A percentile compares a stretch with the other conserved stretches of the same genome.
phyloP scores from a whole-genome alignment of 2,329 filamentous ascomycete genomes.

The Calonectria ilicicola region DNA sequence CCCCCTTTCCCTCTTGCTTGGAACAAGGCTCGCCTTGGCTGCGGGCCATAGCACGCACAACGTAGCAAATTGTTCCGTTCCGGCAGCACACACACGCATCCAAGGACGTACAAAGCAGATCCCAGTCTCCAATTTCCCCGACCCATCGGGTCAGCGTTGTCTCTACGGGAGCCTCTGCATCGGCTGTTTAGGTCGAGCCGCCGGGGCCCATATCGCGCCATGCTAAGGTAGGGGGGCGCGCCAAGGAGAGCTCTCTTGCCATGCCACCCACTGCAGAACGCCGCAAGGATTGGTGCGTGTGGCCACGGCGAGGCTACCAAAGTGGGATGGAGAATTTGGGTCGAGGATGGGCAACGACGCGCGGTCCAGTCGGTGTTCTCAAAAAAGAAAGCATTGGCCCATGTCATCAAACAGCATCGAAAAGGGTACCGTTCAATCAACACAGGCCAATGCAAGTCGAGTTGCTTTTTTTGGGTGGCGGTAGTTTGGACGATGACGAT shows the following conservation, averaged over 20 bases:
- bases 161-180: slow-evolving; percentile 1
- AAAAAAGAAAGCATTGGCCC: not conserved
- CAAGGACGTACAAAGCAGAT: slow-evolving; percentile 1
- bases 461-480: not conserved
- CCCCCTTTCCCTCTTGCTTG: not conserved
- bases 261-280: not conserved
- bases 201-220: slow-evolving; percentile 10
- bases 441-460: not conserved
- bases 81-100: not conserved
- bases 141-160: not conserved
- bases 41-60: not conserved
- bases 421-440: not conserved
- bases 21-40: not conserved
- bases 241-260: not conserved
- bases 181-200: slow-evolving; percentile 2
- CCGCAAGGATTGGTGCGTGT: not conserved
- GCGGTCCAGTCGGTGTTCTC: not conserved
- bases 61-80: slow-evolving; percentile 1
- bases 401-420: not conserved
- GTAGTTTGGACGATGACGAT: not conserved
- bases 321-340: slow-evolving; percentile 14
- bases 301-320: slow-evolving; percentile 3
- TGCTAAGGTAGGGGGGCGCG: not conserved
- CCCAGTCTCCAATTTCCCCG: slow-evolving; percentile 6
- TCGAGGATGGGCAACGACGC: slow-evolving; percentile 4